Percentiles rank a stretch among this genome's conserved stretches.
Evolutionary conservation across 192 early-diverging fungal genomes (phyloP).

Genomic region (Pecoramyces ruminantium): DNA sequence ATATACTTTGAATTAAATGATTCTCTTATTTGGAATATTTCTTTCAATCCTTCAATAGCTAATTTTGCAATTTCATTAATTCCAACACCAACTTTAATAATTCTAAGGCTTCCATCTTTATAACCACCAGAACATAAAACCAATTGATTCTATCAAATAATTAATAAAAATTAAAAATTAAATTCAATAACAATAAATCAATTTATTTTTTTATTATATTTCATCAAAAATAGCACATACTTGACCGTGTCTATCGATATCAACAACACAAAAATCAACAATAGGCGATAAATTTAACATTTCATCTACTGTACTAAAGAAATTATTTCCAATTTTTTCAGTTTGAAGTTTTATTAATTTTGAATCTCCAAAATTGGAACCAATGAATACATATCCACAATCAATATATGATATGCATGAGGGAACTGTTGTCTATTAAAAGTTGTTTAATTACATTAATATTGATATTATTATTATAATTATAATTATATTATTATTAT

Average conservation of each 20-base stretch:
- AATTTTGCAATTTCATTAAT: conserved; percentile 45
- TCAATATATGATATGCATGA: conserved; percentile 49
- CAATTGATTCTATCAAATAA: conserved; percentile 36
- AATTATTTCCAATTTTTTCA: conserved; percentile 6
- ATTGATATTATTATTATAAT: conserved; percentile 22
- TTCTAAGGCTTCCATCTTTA: conserved; percentile 53
- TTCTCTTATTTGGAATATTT: conserved; percentile 52
- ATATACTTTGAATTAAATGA: conserved; percentile 21
- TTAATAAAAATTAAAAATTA: neutral
- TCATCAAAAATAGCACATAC: neutral
- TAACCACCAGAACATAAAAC: conserved; percentile 72
- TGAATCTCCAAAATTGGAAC: conserved; percentile 75
- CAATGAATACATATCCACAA: conserved; percentile 55
- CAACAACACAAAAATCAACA: conserved; percentile 67
- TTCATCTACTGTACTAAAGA: conserved; percentile 37
- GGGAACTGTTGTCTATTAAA: conserved; percentile 13
- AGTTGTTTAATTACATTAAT: conserved; percentile 9
- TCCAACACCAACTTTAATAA: conserved; percentile 79
- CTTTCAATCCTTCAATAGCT: conserved; percentile 44
- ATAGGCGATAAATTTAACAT: conserved; percentile 70
- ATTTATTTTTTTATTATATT: neutral
- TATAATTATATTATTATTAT: conserved; percentile 27
- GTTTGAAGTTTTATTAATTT: conserved; percentile 43
- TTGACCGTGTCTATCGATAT: conserved; percentile 49
- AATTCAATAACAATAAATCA: conserved; percentile 1